phyloP scores from a whole-genome alignment of 768 basidiomycete genomes.

The Lactarius quietus region DNA sequence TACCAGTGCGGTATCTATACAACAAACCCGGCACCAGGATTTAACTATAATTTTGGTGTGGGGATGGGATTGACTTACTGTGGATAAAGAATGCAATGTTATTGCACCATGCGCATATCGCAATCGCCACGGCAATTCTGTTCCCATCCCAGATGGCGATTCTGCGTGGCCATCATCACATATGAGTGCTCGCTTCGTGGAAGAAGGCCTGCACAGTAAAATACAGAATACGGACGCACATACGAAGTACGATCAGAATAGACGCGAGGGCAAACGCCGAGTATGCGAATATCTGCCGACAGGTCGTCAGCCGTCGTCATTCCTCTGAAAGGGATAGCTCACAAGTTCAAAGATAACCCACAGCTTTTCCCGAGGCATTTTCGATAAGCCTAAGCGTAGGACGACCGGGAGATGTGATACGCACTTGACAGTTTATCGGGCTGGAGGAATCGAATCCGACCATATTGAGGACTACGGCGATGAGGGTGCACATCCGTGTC shows the following conservation, averaged over 20 bases:
- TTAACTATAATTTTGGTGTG: not conserved
- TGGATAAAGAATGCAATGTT: conserved; percentile 6
- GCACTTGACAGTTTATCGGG: conserved; percentile 17
- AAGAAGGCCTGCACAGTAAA: not conserved
- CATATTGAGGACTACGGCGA: not conserved
- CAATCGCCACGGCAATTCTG: not conserved
- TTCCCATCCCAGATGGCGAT: conserved; percentile 8
- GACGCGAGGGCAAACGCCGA: not conserved
- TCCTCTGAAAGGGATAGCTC: not conserved
- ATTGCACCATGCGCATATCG: not conserved
- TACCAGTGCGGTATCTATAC: not conserved
- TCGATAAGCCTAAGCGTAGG: not conserved
- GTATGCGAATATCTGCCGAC: not conserved
- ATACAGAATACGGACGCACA: not conserved
- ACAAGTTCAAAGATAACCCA: not conserved
- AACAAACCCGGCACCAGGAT: too few species aligned
- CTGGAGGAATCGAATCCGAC: not conserved
- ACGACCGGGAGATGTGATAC: not conserved
- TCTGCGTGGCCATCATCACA: not conserved
- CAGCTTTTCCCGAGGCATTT: not conserved
- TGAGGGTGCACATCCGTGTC: not conserved
- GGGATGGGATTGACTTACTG: not conserved
- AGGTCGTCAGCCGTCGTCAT: not conserved
- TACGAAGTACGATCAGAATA: conserved; percentile 10
- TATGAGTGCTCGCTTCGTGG: not conserved